These are phyloP conservation scores for Pseudohalonectria lignicola DNA, from an alignment of 2,329 filamentous ascomycete species.

Conservation along the genomic window DNA sequence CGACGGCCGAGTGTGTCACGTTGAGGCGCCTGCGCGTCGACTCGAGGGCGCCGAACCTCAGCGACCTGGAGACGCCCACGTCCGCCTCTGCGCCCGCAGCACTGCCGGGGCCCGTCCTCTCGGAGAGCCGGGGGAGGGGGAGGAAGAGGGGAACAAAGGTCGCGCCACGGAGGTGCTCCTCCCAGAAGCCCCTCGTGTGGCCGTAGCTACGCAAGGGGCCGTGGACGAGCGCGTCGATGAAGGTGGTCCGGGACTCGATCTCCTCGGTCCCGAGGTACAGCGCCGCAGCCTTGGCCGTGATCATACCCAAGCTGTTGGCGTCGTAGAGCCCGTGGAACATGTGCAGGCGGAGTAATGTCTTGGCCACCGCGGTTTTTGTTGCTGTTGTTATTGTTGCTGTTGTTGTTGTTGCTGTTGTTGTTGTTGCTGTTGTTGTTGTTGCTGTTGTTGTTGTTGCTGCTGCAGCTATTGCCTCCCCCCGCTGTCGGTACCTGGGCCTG, in stretches of 20 bases:
- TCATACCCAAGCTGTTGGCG: slow-evolving; percentile 61
- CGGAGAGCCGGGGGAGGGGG: slow-evolving; percentile 8
- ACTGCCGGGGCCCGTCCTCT: not conserved
- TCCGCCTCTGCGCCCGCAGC: no score
- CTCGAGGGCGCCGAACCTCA: slow-evolving; percentile 35
- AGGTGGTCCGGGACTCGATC: slow-evolving; percentile 30
- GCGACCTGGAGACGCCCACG: slow-evolving; percentile 12
- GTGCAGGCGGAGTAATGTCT: slow-evolving; percentile 42
- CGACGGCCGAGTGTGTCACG: slow-evolving; percentile 67
- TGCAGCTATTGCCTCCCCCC: no score
- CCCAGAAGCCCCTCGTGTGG: slow-evolving; percentile 53
- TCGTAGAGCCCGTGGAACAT: slow-evolving; percentile 87
- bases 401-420: no score
- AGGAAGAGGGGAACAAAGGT: slow-evolving; percentile 6
- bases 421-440: no score
- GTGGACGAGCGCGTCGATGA: slow-evolving; percentile 55
- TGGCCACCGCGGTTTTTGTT: slow-evolving; percentile 3
- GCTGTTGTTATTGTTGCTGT: no score
- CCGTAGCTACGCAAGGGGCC: slow-evolving; percentile 50
- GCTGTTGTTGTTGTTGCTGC: no score
- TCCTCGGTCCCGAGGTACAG: slow-evolving; percentile 30
- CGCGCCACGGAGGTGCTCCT: slow-evolving; percentile 33
- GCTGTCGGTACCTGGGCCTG: not conserved
- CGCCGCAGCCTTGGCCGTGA: slow-evolving; percentile 47
- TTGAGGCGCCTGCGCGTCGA: slow-evolving; percentile 44